phyloP scores from a whole-genome alignment of 257 asterid genomes.

The Primulina huaijiensis region DNA sequence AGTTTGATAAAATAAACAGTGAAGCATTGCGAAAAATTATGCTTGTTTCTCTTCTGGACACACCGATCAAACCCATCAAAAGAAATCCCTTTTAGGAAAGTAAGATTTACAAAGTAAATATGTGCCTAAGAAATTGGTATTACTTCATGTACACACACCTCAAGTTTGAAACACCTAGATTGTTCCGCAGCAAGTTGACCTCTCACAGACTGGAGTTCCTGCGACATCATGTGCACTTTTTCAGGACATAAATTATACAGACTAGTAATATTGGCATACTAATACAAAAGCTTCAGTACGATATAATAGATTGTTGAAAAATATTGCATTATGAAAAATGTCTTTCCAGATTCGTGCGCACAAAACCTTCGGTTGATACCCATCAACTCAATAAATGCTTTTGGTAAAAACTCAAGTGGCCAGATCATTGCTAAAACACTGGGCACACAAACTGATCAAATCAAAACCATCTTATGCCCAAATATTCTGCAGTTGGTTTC shows the following conservation, averaged over 20 bases:
- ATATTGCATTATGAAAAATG: neutral
- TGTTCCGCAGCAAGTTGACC: slow-evolving; percentile 96
- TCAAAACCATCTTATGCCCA: neutral
- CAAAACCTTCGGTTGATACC: neutral
- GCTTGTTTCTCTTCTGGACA: no score
- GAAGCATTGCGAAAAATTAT: no score
- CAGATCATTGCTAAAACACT: neutral
- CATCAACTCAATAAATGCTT: neutral
- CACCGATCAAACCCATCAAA: no score
- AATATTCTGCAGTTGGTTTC: neutral
- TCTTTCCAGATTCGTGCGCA: neutral
- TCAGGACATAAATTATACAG: neutral
- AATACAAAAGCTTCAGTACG: neutral
- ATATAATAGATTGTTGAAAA: neutral
- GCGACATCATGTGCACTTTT: slow-evolving; percentile 27
- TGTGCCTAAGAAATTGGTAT: slow-evolving; percentile 18
- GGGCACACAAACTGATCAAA: neutral
- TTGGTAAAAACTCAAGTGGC: neutral
- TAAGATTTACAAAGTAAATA: slow-evolving; percentile 8
- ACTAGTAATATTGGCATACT: neutral
- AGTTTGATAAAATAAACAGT: no score
- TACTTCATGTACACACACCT: slow-evolving; percentile 47
- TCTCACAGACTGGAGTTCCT: slow-evolving; percentile 94
- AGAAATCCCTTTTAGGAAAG: neutral
- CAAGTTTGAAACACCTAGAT: slow-evolving; percentile 97